Evolutionary conservation across 495 filamentous ascomycete genomes (phyloP), one percentile per base, ranked within the genome.

Genomic region (Neurospora cerealis): DNA sequence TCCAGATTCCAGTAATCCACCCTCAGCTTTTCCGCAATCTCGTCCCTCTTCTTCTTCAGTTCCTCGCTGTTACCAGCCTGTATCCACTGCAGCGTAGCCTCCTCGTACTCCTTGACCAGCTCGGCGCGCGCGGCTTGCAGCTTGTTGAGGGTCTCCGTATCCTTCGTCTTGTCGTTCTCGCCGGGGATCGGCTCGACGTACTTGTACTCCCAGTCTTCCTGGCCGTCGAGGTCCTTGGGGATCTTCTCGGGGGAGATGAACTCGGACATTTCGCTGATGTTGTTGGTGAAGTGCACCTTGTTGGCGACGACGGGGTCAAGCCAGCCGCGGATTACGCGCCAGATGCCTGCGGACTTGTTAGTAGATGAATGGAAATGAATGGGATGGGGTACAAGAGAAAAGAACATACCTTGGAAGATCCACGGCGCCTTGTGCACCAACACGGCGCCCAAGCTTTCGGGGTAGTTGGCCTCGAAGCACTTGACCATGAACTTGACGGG

Each of bases 401-500:
- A n/a, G 17, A 21, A 40, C 84, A n/a, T 76, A 92, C 93, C 90
- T 83, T 96, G 93, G 85, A 99, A 99, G 44, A 98, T 84, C 96
- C 95, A 99, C 5, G 96, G 96, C 0, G 96, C 90, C 81, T 97
- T 97, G 84, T 99, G 94, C 41, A 99, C 93, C n/a, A 98, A 90
- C 8, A 98, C 94, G 7, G 93, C 85, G 69, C 96, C 96, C 0
- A 99, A 86, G 70, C 88, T 93, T 80, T 98, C 96, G 36, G 96
- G 96, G 79, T 98, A 99, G 82, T 99, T 98, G 70, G 96, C 96
- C 84, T 98, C 96, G 80, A 99, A 99, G 83, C 94, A 97, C 84
- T 97, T 97, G 85, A 98, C 98, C 89, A 99, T 97, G 85, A 98
- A 98, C 78, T 95, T 98, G 34, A 99, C 93, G 0, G 96, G 96